Evolutionary conservation across 495 filamentous ascomycete species (phyloP), one percentile per base, ranked within the genome.

Genomic region (Aspergillus affinis): DNA sequence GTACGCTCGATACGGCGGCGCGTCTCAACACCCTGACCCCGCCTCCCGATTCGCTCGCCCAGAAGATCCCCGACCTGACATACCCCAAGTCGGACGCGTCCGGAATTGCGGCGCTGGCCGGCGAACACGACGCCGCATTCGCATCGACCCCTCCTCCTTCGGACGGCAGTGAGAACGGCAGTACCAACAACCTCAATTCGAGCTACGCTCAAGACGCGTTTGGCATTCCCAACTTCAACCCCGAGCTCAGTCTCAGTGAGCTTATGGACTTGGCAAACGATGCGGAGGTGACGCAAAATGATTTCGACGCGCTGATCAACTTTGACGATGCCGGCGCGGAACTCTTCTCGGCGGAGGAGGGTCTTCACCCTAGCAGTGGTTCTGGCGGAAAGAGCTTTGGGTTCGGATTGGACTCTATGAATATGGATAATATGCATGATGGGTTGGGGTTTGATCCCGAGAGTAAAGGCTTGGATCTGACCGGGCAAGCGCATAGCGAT

Each of bases 231-330:
- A 69, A 72, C 10, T 50, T 75, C 8, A 64, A 73, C 48, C 60
- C 75, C 0, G 72, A 78, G 32, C 56, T 80, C 61, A 81, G 75
- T 46, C 67, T 79, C 7, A 76, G 73, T 30, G 72, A 81, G 48
- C 66, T 79, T 27, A 81, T 79, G 71, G 77, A 78, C 58, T 54
- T 79, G 47, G 77, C 78, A 27, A 79, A 79, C 50, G 75, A 79
- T 55, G 78, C 75, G 17, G 78, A 81, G 55, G 75, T 79, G n/a
- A 79, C 74, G 1, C 77, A 79, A 51, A 79, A 81, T 45, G 78
- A 81, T 51, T 81, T 81, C 48, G 78, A 81, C 51, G 77, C 76
- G 1, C 54, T 81, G 51, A 78, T 81, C 62, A 81, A 81, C 55
- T 79, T 79, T 48, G 78, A 81, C 21, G 75, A 79, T 48, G 67